These are phyloP conservation scores for Magnaporthiopsis incrustans DNA, from an alignment of 2,329 filamentous ascomycete genomes.

Conservation along the genomic window DNA sequence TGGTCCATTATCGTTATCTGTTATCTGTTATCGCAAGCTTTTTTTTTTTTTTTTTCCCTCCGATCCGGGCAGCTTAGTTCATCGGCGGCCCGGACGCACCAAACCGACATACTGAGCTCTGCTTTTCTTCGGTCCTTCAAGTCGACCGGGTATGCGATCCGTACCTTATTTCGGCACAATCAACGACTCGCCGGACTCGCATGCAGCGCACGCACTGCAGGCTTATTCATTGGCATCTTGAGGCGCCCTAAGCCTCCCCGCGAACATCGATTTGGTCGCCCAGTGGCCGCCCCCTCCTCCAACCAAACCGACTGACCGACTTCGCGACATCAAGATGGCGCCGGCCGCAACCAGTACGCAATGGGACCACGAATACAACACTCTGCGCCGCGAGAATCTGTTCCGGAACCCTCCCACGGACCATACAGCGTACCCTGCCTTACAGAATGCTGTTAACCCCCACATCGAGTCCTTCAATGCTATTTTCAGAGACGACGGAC, in stretches of 20 bases:
- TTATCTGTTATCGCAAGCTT: not conserved
- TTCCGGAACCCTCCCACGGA: conserved; percentile 86
- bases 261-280: not conserved
- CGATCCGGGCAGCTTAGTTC: no score
- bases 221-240: not conserved
- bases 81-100: no score
- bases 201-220: not conserved
- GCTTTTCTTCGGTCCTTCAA: not conserved
- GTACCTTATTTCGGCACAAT: no score
- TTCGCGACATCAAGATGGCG: conserved; percentile 2
- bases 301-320: not conserved
- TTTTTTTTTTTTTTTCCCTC: not conserved
- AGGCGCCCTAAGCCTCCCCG: not conserved
- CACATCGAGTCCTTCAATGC: conserved; percentile 96
- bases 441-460: conserved; percentile 78
- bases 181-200: not conserved
- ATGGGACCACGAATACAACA: conserved; percentile 85
- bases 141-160: not conserved
- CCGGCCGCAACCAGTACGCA: conserved; percentile 47
- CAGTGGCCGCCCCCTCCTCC: not conserved
- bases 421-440: conserved; percentile 76
- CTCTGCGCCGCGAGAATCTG: conserved; percentile 75
- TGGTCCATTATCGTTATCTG: not conserved
- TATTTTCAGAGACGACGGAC: conserved; percentile 66
- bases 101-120: no score